Percentiles rank a stretch among this genome's conserved stretches.
These are phyloP conservation scores for Naganishia albida DNA, from an alignment of 1,284 basidiomycete species.

Conservation along the genomic window DNA sequence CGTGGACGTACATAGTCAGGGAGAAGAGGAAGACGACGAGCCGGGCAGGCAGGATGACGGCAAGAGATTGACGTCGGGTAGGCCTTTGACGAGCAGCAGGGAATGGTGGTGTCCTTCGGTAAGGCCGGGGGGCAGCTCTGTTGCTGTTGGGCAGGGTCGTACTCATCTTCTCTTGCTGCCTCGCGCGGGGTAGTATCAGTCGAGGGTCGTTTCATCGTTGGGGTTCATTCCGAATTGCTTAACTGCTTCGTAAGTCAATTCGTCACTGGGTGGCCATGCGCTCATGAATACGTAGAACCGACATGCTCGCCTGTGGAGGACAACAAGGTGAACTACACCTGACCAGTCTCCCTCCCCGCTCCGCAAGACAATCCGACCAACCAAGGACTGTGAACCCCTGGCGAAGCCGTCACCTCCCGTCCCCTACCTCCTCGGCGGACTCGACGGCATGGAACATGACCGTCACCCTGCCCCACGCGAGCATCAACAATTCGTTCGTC, in stretches of 20 bases:
- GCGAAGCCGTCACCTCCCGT: not conserved
- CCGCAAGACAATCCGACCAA: not conserved
- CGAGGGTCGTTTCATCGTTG: slow-evolving; percentile 8
- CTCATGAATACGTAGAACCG: slow-evolving; percentile 9
- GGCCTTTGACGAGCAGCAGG: slow-evolving; percentile 14
- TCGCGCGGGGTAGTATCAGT: slow-evolving; percentile 9
- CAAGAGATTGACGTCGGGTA: slow-evolving; percentile 4
- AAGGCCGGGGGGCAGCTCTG: slow-evolving; percentile 22
- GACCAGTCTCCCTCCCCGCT: slow-evolving; percentile 39
- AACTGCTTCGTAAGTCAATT: slow-evolving; percentile 26
- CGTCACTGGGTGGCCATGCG: not conserved
- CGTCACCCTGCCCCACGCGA: slow-evolving; percentile 41
- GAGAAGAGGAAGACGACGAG: slow-evolving; percentile 35
- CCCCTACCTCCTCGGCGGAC: not conserved
- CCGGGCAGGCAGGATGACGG: slow-evolving; percentile 9
- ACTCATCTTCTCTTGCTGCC: slow-evolving; percentile 13
- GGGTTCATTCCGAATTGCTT: slow-evolving; percentile 35
- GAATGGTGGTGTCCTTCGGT: slow-evolving; percentile 30
- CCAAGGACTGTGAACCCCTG: not conserved
- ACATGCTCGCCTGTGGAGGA: slow-evolving; percentile 48
- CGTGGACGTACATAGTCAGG: slow-evolving; percentile 34
- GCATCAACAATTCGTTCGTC: slow-evolving; percentile 54
- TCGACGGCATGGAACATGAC: slow-evolving; percentile 25
- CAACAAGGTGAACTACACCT: slow-evolving; percentile 53
- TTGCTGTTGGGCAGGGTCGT: slow-evolving; percentile 10